Conservation (phyloP, 2,329 filamentous ascomycete species). For the Fusarium xyrophilum region DNA sequence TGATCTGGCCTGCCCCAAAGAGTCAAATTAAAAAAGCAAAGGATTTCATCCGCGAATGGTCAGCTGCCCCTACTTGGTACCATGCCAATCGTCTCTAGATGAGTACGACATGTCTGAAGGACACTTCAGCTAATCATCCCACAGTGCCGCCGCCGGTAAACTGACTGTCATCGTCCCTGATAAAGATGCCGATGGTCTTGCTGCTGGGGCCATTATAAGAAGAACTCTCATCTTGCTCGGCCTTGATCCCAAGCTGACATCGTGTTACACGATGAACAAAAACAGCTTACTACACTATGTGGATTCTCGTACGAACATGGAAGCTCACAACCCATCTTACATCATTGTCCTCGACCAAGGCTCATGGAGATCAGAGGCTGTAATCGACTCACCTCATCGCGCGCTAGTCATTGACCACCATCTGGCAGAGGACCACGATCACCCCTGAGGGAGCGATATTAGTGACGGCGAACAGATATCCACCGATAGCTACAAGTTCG, state of each 20-base stretch:
- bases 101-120: not conserved
- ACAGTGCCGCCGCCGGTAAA: conserved; percentile 35
- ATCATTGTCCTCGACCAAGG: conserved; percentile 73
- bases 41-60: conserved; percentile 66
- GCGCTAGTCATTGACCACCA: conserved; percentile 72
- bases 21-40: conserved; percentile 62
- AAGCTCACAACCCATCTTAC: conserved; percentile 57
- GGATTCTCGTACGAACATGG: conserved; percentile 59
- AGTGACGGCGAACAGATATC: conserved; percentile 68
- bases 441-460: conserved; percentile 63
- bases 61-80: conserved; percentile 20
- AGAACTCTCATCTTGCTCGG: conserved; percentile 66
- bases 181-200: conserved; percentile 72
- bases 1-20: conserved; percentile 68
- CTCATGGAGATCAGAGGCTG: conserved; percentile 59
- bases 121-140: conserved; percentile 6
- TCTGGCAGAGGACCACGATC: conserved; percentile 59
- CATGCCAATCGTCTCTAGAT: not conserved
- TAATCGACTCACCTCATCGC: conserved; percentile 58
- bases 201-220: conserved; percentile 68
- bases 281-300: conserved; percentile 65
- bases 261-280: conserved; percentile 66
- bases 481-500: conserved; percentile 70
- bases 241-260: conserved; percentile 58
- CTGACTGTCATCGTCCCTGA: conserved; percentile 69